Evolutionary conservation across 2,329 filamentous ascomycete species (phyloP), one percentile per base, ranked within the genome.

Genomic region (Raffaelea deltoideospora): DNA sequence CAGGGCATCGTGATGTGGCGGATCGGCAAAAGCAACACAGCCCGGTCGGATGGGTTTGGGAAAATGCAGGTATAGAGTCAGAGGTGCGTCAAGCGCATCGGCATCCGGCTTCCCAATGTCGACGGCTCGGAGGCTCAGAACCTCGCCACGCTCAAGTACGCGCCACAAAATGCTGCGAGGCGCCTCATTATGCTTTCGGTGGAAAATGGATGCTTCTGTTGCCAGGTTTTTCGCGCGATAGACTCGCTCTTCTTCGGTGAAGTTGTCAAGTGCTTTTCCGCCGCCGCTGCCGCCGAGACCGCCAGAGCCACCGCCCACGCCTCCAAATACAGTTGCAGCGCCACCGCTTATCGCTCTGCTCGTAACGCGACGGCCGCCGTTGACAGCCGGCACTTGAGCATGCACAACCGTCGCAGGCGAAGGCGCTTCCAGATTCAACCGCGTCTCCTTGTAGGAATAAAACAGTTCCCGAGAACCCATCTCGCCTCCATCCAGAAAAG

Each of bases 121-220:
- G 41, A 83, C 75, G 29, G 76, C 77, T 51, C 84, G 80, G 35
- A 98, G 67, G 58, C 90, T 88, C 47, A 98, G 66, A 43, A 85
- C 65, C 46, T 72, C 81, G 50, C 76, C 75, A 49, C 84, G 76
- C 50, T 93, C 80, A 42, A 95, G 61, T 28, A 96, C 69, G 47
- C 88, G 75, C 90, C 90, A 98, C 33, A 94, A 68, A 53, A 96
- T 92, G 56, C 75, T 84, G 52, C 82, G 77, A 28, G 90, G 90
- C 44, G 79, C 77, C 44, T 71, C 65, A 50, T 80, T 74, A 54
- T 79, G 72, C 54, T 72, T 72, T 38, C 90, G 76, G 57, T 93
- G 86, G 61, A 84, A 94, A 38, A 96, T 69, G 3, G 84, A 85
- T 21, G 84, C 79, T 23, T 86, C 73, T 2, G 67, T 77, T 20